phyloP scores from a whole-genome alignment of 768 basidiomycete genomes.

The Gautieria morchelliformis region DNA sequence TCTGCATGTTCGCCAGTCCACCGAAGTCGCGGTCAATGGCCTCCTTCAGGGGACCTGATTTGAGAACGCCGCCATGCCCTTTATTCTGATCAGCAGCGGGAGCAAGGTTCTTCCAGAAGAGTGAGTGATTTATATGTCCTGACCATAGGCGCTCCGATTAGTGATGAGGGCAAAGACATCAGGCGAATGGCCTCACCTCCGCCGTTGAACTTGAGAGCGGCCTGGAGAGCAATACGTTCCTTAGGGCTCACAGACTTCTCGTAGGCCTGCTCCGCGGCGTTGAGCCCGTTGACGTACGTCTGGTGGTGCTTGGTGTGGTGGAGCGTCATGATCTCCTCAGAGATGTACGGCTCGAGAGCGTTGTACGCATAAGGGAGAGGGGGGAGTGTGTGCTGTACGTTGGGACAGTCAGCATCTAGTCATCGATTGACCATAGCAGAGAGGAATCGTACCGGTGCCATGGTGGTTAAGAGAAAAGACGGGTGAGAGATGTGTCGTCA shows the following conservation, averaged over 20 bases:
- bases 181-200: constrained; percentile 49
- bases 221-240: constrained; percentile 79
- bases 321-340: constrained; percentile 83
- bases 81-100: constrained; percentile 44
- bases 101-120: constrained; percentile 94
- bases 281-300: constrained; percentile 87
- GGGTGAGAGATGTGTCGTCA: too few species aligned
- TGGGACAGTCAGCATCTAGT: background rate
- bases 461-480: too few species aligned
- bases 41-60: constrained; percentile 53
- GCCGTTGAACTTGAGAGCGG: constrained; percentile 93
- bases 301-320: constrained; percentile 96
- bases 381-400: constrained; percentile 45
- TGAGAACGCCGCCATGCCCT: constrained; percentile 51
- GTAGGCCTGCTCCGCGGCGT: constrained; percentile 77
- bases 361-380: constrained; percentile 71
- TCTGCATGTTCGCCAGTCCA: constrained; percentile 58
- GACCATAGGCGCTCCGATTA: background rate
- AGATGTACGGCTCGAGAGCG: constrained; percentile 93
- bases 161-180: background rate
- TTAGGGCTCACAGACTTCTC: constrained; percentile 57
- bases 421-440: too few species aligned
- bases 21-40: constrained; percentile 61
- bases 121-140: constrained; percentile 88
- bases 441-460: too few species aligned